Conservation (phyloP, 2,329 filamentous ascomycete species). For the Colletotrichum chlorophyti region DNA sequence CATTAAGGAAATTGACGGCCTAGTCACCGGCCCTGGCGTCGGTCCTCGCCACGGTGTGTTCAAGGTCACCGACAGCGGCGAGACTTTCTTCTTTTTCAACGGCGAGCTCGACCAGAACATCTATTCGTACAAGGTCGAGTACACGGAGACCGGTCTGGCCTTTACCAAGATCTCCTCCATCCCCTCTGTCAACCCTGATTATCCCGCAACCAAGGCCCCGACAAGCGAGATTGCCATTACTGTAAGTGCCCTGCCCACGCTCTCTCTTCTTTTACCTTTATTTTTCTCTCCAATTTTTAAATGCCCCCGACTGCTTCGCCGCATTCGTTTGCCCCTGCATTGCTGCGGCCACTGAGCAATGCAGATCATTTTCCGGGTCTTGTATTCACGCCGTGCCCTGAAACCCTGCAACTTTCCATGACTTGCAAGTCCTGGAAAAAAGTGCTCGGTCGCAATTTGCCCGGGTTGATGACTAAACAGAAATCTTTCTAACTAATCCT, state of each 20-base stretch:
- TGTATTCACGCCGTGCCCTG: background rate
- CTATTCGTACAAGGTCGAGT: conserved; percentile 32
- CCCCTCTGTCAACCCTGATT: conserved; percentile 22
- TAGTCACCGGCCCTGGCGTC: conserved; percentile 25
- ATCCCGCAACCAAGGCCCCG: conserved; percentile 27
- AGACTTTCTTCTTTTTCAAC: conserved; percentile 31
- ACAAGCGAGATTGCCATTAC: conserved; percentile 32
- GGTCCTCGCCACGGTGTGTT: conserved; percentile 32
- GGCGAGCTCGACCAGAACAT: conserved; percentile 32
- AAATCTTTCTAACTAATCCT: background rate
- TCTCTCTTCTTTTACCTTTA: background rate
- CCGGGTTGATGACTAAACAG: conserved; percentile 2
- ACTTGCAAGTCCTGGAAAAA: background rate
- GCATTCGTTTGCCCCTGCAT: background rate
- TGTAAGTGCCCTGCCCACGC: conserved; percentile 14
- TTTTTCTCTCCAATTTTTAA: too few species aligned
- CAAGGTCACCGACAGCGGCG: conserved; percentile 26
- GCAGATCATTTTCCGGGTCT: conserved; percentile 12
- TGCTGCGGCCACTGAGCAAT: background rate
- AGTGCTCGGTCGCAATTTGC: background rate
- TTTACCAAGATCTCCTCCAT: conserved; percentile 31
- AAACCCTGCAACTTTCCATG: background rate
- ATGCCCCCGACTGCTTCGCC: background rate
- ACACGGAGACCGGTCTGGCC: conserved; percentile 27
- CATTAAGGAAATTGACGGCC: conserved; percentile 25